phyloP scores from a whole-genome alignment of 768 basidiomycete genomes.

The Trichaptum fuscoviolaceum region DNA sequence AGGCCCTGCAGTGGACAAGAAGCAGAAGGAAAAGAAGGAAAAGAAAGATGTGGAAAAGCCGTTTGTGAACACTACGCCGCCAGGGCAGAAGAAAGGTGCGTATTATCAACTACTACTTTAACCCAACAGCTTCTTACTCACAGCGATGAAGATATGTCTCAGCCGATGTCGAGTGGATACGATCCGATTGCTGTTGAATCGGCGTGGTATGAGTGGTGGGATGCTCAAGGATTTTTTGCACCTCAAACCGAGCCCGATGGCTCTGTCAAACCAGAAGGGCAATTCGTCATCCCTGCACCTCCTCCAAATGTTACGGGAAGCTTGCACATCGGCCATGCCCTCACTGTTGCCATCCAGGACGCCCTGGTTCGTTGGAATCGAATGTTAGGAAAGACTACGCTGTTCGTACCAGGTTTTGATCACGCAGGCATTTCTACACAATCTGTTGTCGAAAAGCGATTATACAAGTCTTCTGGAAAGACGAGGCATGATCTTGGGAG shows the following conservation, averaged over 20 bases:
- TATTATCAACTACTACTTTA: not conserved
- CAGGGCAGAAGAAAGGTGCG: constrained; percentile 91
- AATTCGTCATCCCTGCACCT: constrained; percentile 84
- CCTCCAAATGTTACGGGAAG: constrained; percentile 97
- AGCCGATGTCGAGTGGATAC: constrained; percentile 89
- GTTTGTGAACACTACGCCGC: constrained; percentile 88
- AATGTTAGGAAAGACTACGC: constrained; percentile 87
- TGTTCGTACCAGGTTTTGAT: constrained; percentile 94
- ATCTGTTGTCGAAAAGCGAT: constrained; percentile 90
- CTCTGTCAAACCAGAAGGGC: constrained; percentile 53
- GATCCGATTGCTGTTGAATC: constrained; percentile 93
- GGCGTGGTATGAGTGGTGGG: constrained; percentile 99
- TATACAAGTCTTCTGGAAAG: constrained; percentile 77
- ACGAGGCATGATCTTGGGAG: constrained; percentile 94
- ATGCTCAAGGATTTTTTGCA: constrained; percentile 82
- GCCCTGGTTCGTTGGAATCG: constrained; percentile 90
- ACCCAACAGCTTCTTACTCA: not conserved
- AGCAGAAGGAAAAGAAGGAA: constrained; percentile 68
- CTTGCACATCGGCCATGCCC: constrained; percentile 91
- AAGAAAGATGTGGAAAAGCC: constrained; percentile 61
- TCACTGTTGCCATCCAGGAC: constrained; percentile 92
- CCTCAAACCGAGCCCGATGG: constrained; percentile 60
- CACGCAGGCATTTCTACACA: constrained; percentile 99
- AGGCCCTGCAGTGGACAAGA: constrained; percentile 52
- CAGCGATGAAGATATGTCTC: constrained; percentile 61